Conservation (phyloP, 768 basidiomycete genomes). For the Panaeolus cyanescens region DNA sequence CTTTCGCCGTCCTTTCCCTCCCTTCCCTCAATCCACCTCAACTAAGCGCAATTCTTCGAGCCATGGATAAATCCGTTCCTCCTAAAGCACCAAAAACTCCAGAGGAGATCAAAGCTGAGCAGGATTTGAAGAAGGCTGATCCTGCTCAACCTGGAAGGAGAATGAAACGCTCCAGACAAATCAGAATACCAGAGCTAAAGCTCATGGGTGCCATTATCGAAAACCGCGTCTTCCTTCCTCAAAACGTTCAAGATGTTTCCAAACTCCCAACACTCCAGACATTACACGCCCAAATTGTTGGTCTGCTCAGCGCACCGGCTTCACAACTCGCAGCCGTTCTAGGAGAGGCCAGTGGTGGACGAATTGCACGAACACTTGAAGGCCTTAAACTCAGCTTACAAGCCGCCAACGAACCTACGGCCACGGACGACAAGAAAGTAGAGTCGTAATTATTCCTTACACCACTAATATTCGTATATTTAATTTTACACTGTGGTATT, state of each 20-base stretch:
- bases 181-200: constrained; percentile 63
- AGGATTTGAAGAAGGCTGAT: constrained; percentile 60
- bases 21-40: constrained; percentile 74
- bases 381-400: constrained; percentile 50
- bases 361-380: constrained; percentile 70
- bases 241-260: constrained; percentile 62
- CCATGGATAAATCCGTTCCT: constrained; percentile 68
- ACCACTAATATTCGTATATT: not conserved
- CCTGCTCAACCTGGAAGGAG: constrained; percentile 71
- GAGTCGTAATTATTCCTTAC: not conserved
- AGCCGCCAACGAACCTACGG: not conserved
- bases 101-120: constrained; percentile 49
- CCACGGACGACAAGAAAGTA: not conserved
- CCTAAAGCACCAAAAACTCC: constrained; percentile 53
- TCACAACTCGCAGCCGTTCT: constrained; percentile 63
- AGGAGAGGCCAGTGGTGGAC: constrained; percentile 64
- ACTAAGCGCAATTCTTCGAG: constrained; percentile 64
- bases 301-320: constrained; percentile 75
- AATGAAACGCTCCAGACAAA: constrained; percentile 57
- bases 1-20: constrained; percentile 65
- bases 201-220: constrained; percentile 84
- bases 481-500: not conserved
- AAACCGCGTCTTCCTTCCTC: constrained; percentile 63
- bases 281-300: constrained; percentile 81
- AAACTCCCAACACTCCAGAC: constrained; percentile 79